Evolutionary conservation across 805 yeast genomes (phyloP), one percentile per base, ranked within the genome.

Genomic region (Clavispora vitiphila): DNA sequence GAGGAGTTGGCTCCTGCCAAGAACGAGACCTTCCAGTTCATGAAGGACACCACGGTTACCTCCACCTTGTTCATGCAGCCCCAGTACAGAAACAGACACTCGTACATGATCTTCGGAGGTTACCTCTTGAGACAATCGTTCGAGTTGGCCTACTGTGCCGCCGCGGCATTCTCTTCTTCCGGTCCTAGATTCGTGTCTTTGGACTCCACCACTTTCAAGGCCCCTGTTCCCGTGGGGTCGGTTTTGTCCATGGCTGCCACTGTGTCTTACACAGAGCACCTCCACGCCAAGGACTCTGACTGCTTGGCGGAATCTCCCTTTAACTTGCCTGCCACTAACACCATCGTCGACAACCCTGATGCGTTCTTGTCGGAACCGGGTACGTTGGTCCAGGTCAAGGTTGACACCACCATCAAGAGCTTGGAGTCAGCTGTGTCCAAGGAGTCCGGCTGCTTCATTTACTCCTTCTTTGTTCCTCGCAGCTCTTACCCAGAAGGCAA

Each of bases 181-280:
- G 80, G 83, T 46, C 96, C 98, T 34, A 74, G 96, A 58, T 90
- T 90, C 53, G 86, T 88, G 9, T 84, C 96, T 2, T 73, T 90
- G 51, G 97, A 90, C 60, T 83, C 93, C 18, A 88, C 96, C 34
- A 85, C 95, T 19, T 90, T 90, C 73, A 81, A 85, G 56, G 85
- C 90, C 15, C 98, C 98, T 2, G 98, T 90, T 7, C 97, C 97
- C 1, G 96, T 90, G 14, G 97, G 98, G 1, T 81, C 90, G 1
- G 96, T 91, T 8, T 68, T 90, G 45, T 84, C 81, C 49, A 79
- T 88, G 80, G 76, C 79, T 40, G 93, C 97, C 1, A 71, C 82
- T 16, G 86, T 90, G 7, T 87, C 85, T 19, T 88, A 90, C 64
- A 88, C 96, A 3, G 95, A 87, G 58, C 91, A 85, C 51, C 65